A percentile compares a stretch with the other conserved stretches of the same genome.
Evolutionary conservation across 2,329 filamentous ascomycete species (phyloP).

Genomic region (Graphiopsis chlorocephala): DNA sequence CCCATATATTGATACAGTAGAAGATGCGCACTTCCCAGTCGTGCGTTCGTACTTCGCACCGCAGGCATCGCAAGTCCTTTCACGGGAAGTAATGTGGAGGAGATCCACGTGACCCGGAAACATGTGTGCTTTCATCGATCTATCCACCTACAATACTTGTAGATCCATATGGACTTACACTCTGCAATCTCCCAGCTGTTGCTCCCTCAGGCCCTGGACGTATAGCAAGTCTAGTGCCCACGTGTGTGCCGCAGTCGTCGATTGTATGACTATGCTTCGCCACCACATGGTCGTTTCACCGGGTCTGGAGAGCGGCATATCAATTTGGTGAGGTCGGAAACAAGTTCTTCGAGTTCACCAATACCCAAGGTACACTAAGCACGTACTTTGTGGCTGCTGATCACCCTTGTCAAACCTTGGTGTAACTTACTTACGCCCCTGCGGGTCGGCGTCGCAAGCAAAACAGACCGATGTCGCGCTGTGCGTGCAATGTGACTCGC

Average conservation of each 20-base stretch:
- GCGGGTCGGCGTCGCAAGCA: background rate
- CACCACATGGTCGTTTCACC: background rate
- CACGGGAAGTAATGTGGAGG: too few relatives aligned
- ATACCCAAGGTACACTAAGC: background rate
- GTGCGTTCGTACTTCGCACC: too few relatives aligned
- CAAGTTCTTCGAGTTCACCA: background rate
- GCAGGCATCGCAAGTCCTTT: too few relatives aligned
- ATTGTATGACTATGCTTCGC: background rate
- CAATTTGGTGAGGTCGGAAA: background rate
- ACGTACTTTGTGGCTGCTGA: background rate
- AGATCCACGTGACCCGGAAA: too few relatives aligned
- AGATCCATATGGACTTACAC: too few relatives aligned
- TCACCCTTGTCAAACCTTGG: background rate
- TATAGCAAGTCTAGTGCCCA: background rate
- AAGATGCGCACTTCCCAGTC: too few relatives aligned
- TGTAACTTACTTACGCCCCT: background rate
- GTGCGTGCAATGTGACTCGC: background rate
- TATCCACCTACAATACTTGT: too few relatives aligned
- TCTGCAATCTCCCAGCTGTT: background rate
- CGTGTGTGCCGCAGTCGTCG: background rate
- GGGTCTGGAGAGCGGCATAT: background rate
- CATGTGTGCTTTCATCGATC: too few relatives aligned
- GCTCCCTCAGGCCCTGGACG: background rate
- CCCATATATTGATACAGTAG: too few relatives aligned
- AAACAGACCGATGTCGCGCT: background rate